Conservation (phyloP, 1,139 yeast species). For the Hanseniaspora sp. region DNA sequence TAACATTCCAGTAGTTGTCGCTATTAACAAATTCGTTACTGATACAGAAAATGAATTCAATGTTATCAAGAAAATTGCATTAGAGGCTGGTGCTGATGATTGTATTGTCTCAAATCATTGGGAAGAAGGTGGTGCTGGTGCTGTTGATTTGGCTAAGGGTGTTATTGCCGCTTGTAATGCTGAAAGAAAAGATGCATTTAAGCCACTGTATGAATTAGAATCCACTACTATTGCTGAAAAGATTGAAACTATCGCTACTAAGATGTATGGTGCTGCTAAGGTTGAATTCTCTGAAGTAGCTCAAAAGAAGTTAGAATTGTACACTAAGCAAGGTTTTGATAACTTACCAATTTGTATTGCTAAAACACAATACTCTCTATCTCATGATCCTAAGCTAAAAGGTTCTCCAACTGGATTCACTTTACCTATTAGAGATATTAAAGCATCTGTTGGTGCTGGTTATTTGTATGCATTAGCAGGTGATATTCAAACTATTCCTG, state of each 20-base stretch:
- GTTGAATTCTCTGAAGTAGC: slow-evolving; percentile 84
- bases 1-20: slow-evolving; percentile 91
- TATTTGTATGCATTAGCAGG: slow-evolving; percentile 94
- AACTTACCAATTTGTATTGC: slow-evolving; percentile 93
- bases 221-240: slow-evolving; percentile 67
- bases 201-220: slow-evolving; percentile 63
- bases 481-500: slow-evolving; percentile 95
- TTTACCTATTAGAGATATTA: slow-evolving; percentile 88
- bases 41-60: slow-evolving; percentile 79
- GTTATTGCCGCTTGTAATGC: slow-evolving; percentile 63
- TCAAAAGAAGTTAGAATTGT: slow-evolving; percentile 66
- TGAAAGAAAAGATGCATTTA: slow-evolving; percentile 43
- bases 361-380: slow-evolving; percentile 91
- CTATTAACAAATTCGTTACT: slow-evolving; percentile 81
- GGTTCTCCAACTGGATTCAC: slow-evolving; percentile 93
- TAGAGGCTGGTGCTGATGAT: slow-evolving; percentile 89
- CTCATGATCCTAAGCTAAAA: slow-evolving; percentile 86
- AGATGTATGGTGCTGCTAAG: slow-evolving; percentile 90
- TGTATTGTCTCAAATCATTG: slow-evolving; percentile 94
- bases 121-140: slow-evolving; percentile 97
- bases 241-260: slow-evolving; percentile 68
- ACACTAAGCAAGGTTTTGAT: slow-evolving; percentile 83
- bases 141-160: slow-evolving; percentile 75
- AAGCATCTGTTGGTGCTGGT: slow-evolving; percentile 94
- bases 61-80: slow-evolving; percentile 69